Evolutionary conservation across 805 yeast genomes (phyloP), one percentile per base, ranked within the genome.

Genomic region (Candida xiaguanensis): DNA sequence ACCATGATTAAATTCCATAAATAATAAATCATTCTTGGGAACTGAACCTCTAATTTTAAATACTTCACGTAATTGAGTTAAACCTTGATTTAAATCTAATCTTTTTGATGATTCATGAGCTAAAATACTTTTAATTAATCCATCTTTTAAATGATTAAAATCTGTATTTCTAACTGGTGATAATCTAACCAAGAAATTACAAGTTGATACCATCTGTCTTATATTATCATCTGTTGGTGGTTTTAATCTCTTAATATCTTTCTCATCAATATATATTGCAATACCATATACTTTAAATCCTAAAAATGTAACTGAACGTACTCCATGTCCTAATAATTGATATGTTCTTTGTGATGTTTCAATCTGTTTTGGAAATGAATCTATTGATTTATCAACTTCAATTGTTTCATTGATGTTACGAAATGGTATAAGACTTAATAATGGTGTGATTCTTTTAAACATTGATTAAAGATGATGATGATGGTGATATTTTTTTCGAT

Each of bases 161-260:
- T 91, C 97, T 1, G 98, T 91, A 58, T 85, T 88, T 55, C 96
- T 77, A 13, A 83, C 80, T 0, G 99, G 97, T 8, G 84, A 80
- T 42, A 91, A 82, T 46, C 95, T 71, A 18, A 89, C 82, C 32
- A 80, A 67, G 49, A 88, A 73, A 41, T 79, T 74, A 25, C 83
- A 75, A 11, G 80, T 77, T 8, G 76, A 59, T 14, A 87, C 52
- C 2, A 74, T 67, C 8, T 68, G 63, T 31, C 34, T 31, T 12
- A 31, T 31, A 1, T 91, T 78, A 23, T 67, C 55, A 6, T 60
- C 65, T 12, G 20, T 34, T 1, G 76, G 69, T 51, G 82, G 82
- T 19, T 71, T 59, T 34, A 82, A 65, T 31, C 48, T 50, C 1
- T 33, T n/a, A 12, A 70, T 51, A 52, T 88, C 96, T 0, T 74